Percentiles rank a stretch among this genome's conserved stretches.
Evolutionary conservation across 1,284 basidiomycete species (phyloP).

Genomic region (Ganoderma meredithae): DNA sequence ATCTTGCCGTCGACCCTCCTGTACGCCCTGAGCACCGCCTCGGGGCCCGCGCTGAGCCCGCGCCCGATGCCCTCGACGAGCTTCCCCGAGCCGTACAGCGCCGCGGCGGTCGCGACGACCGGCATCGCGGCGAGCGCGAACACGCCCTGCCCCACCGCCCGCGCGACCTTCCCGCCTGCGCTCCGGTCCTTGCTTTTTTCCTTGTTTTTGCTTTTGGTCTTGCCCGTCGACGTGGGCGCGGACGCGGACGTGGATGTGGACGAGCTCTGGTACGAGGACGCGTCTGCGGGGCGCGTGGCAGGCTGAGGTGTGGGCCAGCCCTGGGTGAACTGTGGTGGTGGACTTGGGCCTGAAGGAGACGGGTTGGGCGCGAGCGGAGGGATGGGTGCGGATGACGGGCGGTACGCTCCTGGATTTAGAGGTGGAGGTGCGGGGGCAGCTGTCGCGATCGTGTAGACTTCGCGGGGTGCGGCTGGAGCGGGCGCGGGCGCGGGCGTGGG

Average conservation of each 20-base stretch:
- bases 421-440: neutral
- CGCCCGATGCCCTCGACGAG: constrained; percentile 22
- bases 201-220: neutral
- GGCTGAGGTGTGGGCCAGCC: neutral
- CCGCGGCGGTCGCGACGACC: constrained; percentile 13
- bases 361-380: neutral
- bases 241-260: neutral
- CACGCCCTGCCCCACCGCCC: constrained; percentile 19
- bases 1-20: constrained; percentile 1
- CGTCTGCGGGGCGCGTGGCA: neutral
- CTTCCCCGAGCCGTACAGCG: constrained; percentile 16
- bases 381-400: too few species aligned
- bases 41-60: constrained; percentile 14
- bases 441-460: neutral
- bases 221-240: neutral
- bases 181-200: neutral
- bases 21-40: constrained; percentile 7
- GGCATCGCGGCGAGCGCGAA: constrained; percentile 18
- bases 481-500: too few species aligned
- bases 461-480: neutral
- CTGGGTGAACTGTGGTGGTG: neutral
- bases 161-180: constrained; percentile 3
- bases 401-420: too few species aligned
- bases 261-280: neutral
- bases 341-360: too few species aligned